These are phyloP conservation scores for Zizania latifolia DNA, from an alignment of 176 grass and related monocot genomes.

Conservation along the genomic window DNA sequence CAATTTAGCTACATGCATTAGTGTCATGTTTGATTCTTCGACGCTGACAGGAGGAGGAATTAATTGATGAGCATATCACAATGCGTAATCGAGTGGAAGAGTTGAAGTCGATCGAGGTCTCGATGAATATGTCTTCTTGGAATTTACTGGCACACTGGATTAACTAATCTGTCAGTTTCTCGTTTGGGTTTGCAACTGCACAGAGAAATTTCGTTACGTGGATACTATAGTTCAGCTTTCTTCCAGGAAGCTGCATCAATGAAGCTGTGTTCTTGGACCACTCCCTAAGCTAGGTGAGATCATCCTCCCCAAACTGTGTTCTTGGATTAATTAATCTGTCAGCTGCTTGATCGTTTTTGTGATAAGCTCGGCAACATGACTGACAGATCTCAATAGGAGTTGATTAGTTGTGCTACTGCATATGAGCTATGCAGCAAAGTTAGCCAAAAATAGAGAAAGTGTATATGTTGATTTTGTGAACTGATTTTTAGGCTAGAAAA, in stretches of 20 bases:
- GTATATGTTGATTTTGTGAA: too few species aligned
- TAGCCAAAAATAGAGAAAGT: too few species aligned
- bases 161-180: neutral
- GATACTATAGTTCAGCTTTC: neutral
- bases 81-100: neutral
- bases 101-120: neutral
- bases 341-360: too few species aligned
- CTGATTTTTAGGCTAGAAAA: too few species aligned
- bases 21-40: neutral
- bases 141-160: neutral
- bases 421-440: too few species aligned
- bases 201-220: neutral
- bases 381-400: too few species aligned
- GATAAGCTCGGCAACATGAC: too few species aligned
- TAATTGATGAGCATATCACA: neutral
- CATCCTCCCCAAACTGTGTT: too few species aligned
- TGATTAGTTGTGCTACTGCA: too few species aligned
- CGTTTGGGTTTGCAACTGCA: neutral
- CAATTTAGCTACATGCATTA: neutral
- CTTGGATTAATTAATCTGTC: too few species aligned
- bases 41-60: neutral
- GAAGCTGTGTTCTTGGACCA: too few species aligned
- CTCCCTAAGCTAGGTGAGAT: neutral
- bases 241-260: neutral
- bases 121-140: neutral